phyloP scores from a whole-genome alignment of 2,329 filamentous ascomycete species.

The Huntiella bhutanensis region DNA sequence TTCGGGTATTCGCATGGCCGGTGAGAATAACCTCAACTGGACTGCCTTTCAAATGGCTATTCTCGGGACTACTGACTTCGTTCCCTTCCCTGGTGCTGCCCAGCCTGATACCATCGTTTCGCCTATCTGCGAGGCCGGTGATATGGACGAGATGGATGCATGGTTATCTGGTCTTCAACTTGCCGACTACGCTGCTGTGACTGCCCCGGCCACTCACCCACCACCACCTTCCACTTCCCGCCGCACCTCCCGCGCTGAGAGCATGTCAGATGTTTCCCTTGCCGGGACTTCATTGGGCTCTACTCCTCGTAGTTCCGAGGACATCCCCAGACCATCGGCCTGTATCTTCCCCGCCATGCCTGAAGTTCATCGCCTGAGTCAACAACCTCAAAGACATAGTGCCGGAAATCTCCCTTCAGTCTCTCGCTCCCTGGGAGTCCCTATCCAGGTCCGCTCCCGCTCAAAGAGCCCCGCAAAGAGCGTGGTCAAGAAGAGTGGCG shows the following conservation, averaged over 20 bases:
- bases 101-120: conserved; percentile 13
- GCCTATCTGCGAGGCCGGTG: conserved; percentile 24
- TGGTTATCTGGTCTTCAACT: conserved; percentile 27
- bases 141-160: conserved; percentile 26
- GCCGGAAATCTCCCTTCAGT: too few relatives aligned
- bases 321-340: conserved; percentile 2
- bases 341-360: conserved; percentile 3
- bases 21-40: conserved; percentile 34
- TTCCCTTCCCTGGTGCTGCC: conserved; percentile 15
- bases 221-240: background rate
- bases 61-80: conserved; percentile 34
- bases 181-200: conserved; percentile 2
- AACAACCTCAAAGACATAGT: background rate
- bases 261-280: background rate
- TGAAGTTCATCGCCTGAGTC: background rate
- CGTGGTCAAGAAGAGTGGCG: background rate
- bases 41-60: conserved; percentile 48
- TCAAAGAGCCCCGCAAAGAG: background rate
- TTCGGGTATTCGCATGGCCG: conserved; percentile 14
- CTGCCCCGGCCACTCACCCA: background rate
- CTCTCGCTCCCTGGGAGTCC: background rate
- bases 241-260: background rate
- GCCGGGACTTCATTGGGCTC: conserved; percentile 1
- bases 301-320: conserved; percentile 6
- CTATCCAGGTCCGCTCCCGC: background rate